These are phyloP conservation scores for sorghum (Sorghum bicolor) DNA, from an alignment of 176 grass and related monocot genomes.

Conservation along the genomic window Sorghum_bicolor_NCBIv3 NC_012871.2:51560501-51561000, in stretches of 20 bases:
- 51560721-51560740: constrained; percentile 30
- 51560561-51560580: constrained; percentile 41
- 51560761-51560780: not conserved
- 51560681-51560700: constrained; percentile 32
- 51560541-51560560: not conserved
- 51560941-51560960: constrained; percentile 28
- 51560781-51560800: not conserved
- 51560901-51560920: not conserved
- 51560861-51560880: not conserved
- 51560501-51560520: constrained; percentile 1
- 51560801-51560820: constrained; percentile 20
- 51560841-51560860: not conserved
- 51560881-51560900: not conserved
- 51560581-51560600: constrained; percentile 55
- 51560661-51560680: not conserved
- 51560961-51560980: constrained; percentile 4
- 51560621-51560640: not conserved
- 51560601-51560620: constrained; percentile 19
- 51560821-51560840: constrained; percentile 31
- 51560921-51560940: not conserved
- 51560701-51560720: constrained; percentile 43
- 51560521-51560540: constrained; percentile 29
- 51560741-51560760: constrained; percentile 28
- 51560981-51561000: not conserved
- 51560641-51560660: not conserved